Evolutionary conservation across 345 rosid species (phyloP).

Genomic region (Cardamine occulta): DNA sequence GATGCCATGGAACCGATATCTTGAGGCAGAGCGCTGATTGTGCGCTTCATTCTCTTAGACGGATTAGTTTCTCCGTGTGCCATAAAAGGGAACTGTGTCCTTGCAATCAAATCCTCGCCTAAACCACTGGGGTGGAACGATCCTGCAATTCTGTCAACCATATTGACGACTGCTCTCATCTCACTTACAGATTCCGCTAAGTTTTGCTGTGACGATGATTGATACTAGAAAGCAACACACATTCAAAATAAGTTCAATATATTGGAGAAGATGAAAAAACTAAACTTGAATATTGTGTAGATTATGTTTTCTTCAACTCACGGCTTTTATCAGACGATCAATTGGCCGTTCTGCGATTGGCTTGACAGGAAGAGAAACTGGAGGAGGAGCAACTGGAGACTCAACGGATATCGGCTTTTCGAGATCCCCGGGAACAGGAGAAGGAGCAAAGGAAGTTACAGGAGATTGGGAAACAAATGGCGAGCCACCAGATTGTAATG

Average conservation of each 20-base stretch:
- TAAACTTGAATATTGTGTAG: neutral
- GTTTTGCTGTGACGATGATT: conserved; percentile 59
- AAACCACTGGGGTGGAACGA: conserved; percentile 64
- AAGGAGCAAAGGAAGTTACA: conserved; percentile 69
- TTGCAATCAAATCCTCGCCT: conserved; percentile 79
- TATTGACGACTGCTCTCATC: conserved; percentile 71
- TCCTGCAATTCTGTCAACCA: conserved; percentile 75
- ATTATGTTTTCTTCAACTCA: conserved; percentile 46
- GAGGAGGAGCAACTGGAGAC: conserved; percentile 66
- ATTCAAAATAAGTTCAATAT: conserved; percentile 13
- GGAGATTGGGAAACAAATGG: conserved; percentile 73
- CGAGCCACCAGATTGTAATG: conserved; percentile 68
- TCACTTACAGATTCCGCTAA: conserved; percentile 69
- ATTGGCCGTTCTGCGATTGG: conserved; percentile 67
- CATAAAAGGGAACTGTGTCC: conserved; percentile 63
- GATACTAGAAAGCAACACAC: conserved; percentile 51
- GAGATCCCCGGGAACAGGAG: conserved; percentile 66
- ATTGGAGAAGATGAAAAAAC: neutral
- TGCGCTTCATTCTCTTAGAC: conserved; percentile 66
- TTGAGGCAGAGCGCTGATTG: conserved; percentile 63
- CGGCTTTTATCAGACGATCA: conserved; percentile 77
- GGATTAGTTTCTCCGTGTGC: conserved; percentile 63
- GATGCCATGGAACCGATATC: conserved; percentile 73
- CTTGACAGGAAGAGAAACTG: conserved; percentile 65
- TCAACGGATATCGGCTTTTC: conserved; percentile 61